These are phyloP conservation scores for Capniomyces stellatus DNA, from an alignment of 371 early-diverging fungal species.

Conservation along the genomic window DNA sequence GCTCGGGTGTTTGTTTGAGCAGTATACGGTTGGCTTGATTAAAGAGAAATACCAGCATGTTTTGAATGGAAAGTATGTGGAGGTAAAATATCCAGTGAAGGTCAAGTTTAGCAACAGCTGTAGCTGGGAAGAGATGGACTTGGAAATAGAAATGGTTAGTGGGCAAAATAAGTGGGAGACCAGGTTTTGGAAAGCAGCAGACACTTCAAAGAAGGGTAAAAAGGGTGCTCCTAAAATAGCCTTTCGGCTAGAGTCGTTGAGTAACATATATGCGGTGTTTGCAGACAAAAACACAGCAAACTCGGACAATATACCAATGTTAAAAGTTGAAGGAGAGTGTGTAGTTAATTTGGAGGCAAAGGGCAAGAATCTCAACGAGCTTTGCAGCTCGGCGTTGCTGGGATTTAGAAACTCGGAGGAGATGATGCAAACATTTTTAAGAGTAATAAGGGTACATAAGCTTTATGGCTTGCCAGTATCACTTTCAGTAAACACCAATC, in stretches of 20 bases:
- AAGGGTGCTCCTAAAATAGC: neutral
- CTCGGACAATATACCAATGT: neutral
- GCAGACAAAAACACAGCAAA: neutral
- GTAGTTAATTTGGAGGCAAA: neutral
- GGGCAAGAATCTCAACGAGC: neutral
- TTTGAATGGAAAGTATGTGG: neutral
- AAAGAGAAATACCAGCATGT: conserved; percentile 7
- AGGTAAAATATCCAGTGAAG: neutral
- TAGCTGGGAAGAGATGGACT: neutral
- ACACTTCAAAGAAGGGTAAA: neutral
- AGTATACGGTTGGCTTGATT: conserved; percentile 43
- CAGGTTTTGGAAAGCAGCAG: neutral
- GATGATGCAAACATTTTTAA: neutral
- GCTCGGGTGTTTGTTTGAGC: conserved; percentile 43
- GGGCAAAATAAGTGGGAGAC: neutral
- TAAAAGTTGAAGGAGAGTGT: neutral
- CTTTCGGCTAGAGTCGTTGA: neutral
- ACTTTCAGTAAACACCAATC: neutral
- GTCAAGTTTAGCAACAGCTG: neutral
- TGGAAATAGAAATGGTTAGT: neutral
- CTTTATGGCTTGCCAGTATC: neutral
- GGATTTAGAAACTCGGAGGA: neutral
- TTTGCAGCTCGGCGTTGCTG: neutral
- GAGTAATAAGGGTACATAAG: neutral
- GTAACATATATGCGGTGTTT: neutral